Evolutionary conservation across 176 grass and related monocot genomes (phyloP).

Genomic region (Lolium multiflorum): DNA sequence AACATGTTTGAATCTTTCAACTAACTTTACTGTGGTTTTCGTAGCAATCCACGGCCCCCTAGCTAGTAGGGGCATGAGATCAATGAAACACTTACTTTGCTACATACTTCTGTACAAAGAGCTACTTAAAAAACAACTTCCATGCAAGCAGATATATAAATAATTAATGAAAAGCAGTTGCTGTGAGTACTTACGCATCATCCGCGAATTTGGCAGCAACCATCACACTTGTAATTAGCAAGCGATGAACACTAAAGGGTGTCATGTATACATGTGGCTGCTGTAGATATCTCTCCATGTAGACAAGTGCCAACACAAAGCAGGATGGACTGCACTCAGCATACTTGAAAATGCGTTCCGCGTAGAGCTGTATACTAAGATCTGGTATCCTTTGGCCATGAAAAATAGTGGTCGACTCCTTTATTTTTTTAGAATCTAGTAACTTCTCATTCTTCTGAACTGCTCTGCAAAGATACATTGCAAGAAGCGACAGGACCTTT

Average conservation of each 20-base stretch:
- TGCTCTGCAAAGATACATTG: constrained; percentile 59
- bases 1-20: neutral
- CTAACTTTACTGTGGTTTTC: neutral
- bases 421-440: constrained; percentile 55
- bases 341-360: constrained; percentile 95
- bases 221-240: constrained; percentile 82
- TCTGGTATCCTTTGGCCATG: constrained; percentile 76
- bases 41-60: neutral
- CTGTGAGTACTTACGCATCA: constrained; percentile 66
- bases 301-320: constrained; percentile 84
- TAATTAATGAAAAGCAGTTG: neutral
- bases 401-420: constrained; percentile 65
- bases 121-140: neutral
- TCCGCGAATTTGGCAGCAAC: constrained; percentile 95
- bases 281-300: constrained; percentile 88
- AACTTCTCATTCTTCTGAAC: constrained; percentile 70
- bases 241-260: constrained; percentile 72
- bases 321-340: constrained; percentile 90
- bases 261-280: constrained; percentile 76
- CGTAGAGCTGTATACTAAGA: constrained; percentile 77
- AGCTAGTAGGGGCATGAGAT: neutral
- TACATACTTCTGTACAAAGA: neutral
- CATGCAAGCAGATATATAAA: neutral
- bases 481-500: constrained; percentile 75
- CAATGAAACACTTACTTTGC: constrained; percentile 12